Conservation (phyloP, 2,329 filamentous ascomycete genomes). For the Aspergillus brunneoviolaceus region DNA sequence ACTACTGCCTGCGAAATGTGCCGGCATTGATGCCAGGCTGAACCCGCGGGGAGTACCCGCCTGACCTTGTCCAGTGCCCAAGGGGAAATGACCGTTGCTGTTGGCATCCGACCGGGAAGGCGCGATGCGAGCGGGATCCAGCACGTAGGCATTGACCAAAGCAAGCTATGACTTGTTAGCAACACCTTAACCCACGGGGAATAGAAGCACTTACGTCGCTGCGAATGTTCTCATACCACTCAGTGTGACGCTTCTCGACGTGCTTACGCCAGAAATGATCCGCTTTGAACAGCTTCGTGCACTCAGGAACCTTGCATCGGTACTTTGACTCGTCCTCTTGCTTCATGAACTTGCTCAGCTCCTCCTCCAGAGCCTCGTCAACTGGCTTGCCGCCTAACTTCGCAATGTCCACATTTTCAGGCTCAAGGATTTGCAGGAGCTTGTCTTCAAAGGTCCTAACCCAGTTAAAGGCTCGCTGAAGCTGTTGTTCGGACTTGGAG, state of each 20-base stretch:
- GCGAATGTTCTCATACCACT: conserved; percentile 79
- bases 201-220: conserved; percentile 67
- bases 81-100: conserved; percentile 91
- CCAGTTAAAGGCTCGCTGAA: conserved; percentile 96
- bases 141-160: conserved; percentile 89
- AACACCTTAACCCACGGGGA: background rate
- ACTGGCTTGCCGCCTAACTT: conserved; percentile 87
- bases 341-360: conserved; percentile 84
- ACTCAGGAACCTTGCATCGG: conserved; percentile 94
- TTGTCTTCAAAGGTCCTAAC: conserved; percentile 99
- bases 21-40: conserved; percentile 71
- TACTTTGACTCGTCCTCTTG: conserved; percentile 98
- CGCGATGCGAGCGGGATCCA: conserved; percentile 92
- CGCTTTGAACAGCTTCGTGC: conserved; percentile 95
- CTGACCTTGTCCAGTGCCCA: conserved; percentile 70
- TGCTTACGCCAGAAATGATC: conserved; percentile 98
- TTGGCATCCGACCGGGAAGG: conserved; percentile 91
- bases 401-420: conserved; percentile 78
- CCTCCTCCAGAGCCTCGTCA: conserved; percentile 83
- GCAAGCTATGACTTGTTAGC: conserved; percentile 63
- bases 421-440: conserved; percentile 86
- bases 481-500: conserved; percentile 82
- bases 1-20: conserved; percentile 53
- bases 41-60: conserved; percentile 89
- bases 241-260: conserved; percentile 88